Percentiles rank a stretch among this genome's conserved stretches.
These are phyloP conservation scores for Endotrypanum monterogeii DNA, from an alignment of 208 protist genomes.

Conservation along the genomic window DNA sequence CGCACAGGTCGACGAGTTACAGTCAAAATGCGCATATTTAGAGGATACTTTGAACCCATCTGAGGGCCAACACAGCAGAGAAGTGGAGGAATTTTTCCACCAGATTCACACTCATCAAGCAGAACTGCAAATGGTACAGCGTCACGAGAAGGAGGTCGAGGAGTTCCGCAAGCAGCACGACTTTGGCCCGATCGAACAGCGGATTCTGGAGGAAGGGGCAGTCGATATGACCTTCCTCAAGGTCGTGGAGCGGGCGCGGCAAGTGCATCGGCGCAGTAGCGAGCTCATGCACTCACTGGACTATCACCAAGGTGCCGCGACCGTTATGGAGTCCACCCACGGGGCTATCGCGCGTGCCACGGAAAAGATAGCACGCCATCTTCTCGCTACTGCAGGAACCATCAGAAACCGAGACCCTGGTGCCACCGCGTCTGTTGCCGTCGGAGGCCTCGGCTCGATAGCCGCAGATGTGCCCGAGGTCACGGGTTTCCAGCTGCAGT, in stretches of 20 bases:
- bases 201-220: slow-evolving; percentile 53
- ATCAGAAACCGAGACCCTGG: slow-evolving; percentile 17
- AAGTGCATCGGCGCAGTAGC: slow-evolving; percentile 64
- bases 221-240: slow-evolving; percentile 72
- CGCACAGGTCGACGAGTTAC: slow-evolving; percentile 47
- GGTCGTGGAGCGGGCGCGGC: slow-evolving; percentile 62
- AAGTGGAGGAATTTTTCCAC: slow-evolving; percentile 30
- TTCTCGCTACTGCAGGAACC: slow-evolving; percentile 40
- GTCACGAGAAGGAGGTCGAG: slow-evolving; percentile 56
- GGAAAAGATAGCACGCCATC: slow-evolving; percentile 65
- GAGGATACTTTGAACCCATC: slow-evolving; percentile 11
- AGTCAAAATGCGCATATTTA: slow-evolving; percentile 44
- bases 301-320: slow-evolving; percentile 43
- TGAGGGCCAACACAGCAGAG: slow-evolving; percentile 3
- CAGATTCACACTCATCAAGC: slow-evolving; percentile 26
- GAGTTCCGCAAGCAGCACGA: slow-evolving; percentile 68
- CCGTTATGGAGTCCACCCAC: slow-evolving; percentile 80
- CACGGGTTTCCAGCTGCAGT: slow-evolving; percentile 69
- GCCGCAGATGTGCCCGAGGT: slow-evolving; percentile 69
- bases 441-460: slow-evolving; percentile 23
- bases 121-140: slow-evolving; percentile 48
- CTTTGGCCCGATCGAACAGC: slow-evolving; percentile 68
- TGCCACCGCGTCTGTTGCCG: slow-evolving; percentile 7
- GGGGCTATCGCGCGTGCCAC: slow-evolving; percentile 59
- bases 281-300: slow-evolving; percentile 63